Conservation (phyloP, 179 eudicot species). For the Beta lomatogona region DNA sequence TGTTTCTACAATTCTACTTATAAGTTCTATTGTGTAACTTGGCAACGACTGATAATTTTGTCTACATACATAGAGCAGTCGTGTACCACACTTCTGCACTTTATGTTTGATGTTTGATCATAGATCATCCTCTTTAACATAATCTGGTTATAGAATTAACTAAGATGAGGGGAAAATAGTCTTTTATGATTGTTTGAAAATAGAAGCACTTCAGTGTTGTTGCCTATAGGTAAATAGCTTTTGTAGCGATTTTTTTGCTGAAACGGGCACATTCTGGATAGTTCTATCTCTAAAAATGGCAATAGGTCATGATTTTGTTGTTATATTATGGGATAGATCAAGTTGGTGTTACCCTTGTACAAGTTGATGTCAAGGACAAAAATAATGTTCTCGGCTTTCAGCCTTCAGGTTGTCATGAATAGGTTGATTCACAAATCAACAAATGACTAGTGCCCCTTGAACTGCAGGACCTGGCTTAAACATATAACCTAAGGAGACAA, state of each 20-base stretch:
- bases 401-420: no score
- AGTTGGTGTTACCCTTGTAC: no score
- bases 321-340: not conserved
- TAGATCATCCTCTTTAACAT: not conserved
- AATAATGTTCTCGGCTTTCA: no score
- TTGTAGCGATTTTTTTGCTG: not conserved
- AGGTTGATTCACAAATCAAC: no score
- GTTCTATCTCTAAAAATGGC: no score
- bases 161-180: not conserved
- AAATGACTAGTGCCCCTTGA: no score
- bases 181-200: not conserved
- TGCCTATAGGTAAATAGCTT: not conserved
- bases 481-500: no score
- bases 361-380: no score
- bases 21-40: not conserved
- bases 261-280: not conserved
- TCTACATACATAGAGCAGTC: not conserved
- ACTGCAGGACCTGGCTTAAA: no score
- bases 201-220: not conserved
- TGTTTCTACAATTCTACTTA: constrained; percentile 19
- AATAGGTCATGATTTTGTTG: no score
- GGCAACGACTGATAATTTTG: not conserved
- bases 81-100: not conserved
- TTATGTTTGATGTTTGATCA: not conserved
- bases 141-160: no score